Base-by-base conservation (phyloP, 2,329 filamentous ascomycete species). In the Fusarium duplospermum region DNA sequence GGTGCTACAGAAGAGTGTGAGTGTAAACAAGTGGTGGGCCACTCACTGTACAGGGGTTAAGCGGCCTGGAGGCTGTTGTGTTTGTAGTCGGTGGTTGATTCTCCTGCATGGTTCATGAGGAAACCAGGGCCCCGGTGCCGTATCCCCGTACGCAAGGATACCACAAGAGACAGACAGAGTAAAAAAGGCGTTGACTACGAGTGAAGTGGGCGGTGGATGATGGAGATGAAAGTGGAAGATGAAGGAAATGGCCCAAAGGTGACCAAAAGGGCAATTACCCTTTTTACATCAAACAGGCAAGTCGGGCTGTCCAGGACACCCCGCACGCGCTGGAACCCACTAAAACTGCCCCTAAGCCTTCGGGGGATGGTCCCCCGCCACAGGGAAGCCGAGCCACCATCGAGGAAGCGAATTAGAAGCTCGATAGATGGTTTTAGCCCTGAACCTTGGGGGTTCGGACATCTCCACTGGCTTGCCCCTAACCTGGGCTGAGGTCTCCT, bases 1-100 rank as follows among this genome's bases (percentile, higher is more conserved):
- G n/a, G 38, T 42, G n/a, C 20, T 45, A 14, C 13, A 16, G 3
- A 22, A 14, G 40, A 45, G 42, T 45, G 27, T 13, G 45, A 27
- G 24, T 2, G 8, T 56, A 13, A 18, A 22, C 20, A 13, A 10
- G 42, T 24, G 35, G 33, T 36, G 52, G 71, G 42, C 13, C 27
- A 66, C 76, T 68, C 61, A 75, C 76, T 6, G 40, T 65, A 64
- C 76, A 77, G 33, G 76, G 76, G 14, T 77, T 77, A 14, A 71
- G 57, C 27, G 74, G 76, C 69, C 74, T 77, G 33, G 52, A 42
- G 16, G 60, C 9, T 13, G 42, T 47, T 47, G 14, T 47, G 42
- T 13, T 65, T 42, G 60, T 61, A 11, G 58, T 52, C 45, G 70
- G 45, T 56, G 31, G 36, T 22, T 67, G 68, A 27, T 68, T 62